These are phyloP conservation scores for Mycena metata DNA, from an alignment of 768 basidiomycete species.

Conservation along the genomic window DNA sequence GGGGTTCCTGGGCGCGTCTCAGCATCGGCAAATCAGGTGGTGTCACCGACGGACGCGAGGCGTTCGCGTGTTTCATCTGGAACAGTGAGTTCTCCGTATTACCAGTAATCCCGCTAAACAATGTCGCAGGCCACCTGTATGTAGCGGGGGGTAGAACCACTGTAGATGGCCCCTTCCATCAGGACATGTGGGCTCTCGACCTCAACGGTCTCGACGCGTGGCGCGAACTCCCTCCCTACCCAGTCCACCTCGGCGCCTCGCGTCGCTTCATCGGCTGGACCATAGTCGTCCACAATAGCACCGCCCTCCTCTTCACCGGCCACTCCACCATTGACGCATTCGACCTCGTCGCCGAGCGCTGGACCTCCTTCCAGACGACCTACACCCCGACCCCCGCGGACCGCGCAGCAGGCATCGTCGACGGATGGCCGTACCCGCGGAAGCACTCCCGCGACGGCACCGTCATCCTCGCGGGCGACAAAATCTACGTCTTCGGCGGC, in stretches of 20 bases:
- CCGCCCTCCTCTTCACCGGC: conserved; percentile 55
- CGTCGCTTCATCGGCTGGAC: conserved; percentile 42
- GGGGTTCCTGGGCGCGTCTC: conserved; percentile 54
- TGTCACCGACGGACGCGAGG: conserved; percentile 34
- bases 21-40: conserved; percentile 32
- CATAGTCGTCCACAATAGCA: conserved; percentile 43
- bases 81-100: conserved; percentile 39
- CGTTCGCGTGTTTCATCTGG: conserved; percentile 48
- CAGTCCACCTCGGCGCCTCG: conserved; percentile 33
- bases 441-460: conserved; percentile 31
- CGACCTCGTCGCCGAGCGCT: conserved; percentile 51
- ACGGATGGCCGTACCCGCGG: conserved; percentile 45
- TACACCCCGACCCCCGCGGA: conserved; percentile 30
- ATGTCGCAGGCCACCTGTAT: conserved; percentile 43
- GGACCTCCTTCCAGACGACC: conserved; percentile 48
- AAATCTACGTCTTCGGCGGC: conserved; percentile 57
- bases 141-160: conserved; percentile 46
- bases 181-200: conserved; percentile 46
- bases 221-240: conserved; percentile 45
- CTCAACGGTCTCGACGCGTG: conserved; percentile 44
- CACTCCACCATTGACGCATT: conserved; percentile 47
- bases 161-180: conserved; percentile 44
- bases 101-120: too few relatives aligned
- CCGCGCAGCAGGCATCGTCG: conserved; percentile 14
- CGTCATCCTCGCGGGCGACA: conserved; percentile 44